phyloP scores from a whole-genome alignment of 176 grass and related monocot genomes.

The Puccinellia tenuiflora region DNA sequence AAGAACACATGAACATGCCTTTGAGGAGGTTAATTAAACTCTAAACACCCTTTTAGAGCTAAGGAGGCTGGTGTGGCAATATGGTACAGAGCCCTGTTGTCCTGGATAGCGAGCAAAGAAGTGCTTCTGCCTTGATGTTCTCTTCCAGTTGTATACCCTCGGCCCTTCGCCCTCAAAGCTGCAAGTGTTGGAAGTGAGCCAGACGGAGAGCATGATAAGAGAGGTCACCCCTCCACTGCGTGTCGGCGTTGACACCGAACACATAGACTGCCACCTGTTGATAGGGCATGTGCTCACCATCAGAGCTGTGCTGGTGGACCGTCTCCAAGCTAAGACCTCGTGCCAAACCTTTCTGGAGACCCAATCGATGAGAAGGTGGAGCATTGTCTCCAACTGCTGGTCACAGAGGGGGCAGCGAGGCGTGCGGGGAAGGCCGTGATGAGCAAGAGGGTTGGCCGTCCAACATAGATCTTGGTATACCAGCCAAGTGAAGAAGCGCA shows the following conservation, averaged over 20 bases:
- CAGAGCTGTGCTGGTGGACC: not conserved
- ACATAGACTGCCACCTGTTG: not conserved
- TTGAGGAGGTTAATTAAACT: not conserved
- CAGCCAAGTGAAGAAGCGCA: not conserved
- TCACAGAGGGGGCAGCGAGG: not conserved
- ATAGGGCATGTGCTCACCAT: not conserved
- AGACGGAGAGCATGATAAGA: not conserved
- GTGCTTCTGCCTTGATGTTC: not conserved
- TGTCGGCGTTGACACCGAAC: not conserved
- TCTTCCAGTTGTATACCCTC: not conserved
- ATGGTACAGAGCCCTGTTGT: not conserved
- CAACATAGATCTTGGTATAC: not conserved
- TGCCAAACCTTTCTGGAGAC: not conserved
- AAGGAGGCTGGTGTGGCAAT: not conserved
- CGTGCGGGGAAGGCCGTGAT: not conserved
- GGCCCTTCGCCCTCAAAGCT: not conserved
- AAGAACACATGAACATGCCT: not conserved
- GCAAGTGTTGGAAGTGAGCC: not conserved
- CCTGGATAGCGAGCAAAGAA: not conserved
- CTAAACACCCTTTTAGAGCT: not conserved
- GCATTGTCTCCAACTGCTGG: not conserved
- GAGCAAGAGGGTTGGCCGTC: not conserved
- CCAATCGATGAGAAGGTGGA: not conserved
- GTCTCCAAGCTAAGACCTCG: not conserved
- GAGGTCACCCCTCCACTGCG: not conserved